phyloP scores from a whole-genome alignment of 106 monocot genomes.

The Triglochin maritima region DNA sequence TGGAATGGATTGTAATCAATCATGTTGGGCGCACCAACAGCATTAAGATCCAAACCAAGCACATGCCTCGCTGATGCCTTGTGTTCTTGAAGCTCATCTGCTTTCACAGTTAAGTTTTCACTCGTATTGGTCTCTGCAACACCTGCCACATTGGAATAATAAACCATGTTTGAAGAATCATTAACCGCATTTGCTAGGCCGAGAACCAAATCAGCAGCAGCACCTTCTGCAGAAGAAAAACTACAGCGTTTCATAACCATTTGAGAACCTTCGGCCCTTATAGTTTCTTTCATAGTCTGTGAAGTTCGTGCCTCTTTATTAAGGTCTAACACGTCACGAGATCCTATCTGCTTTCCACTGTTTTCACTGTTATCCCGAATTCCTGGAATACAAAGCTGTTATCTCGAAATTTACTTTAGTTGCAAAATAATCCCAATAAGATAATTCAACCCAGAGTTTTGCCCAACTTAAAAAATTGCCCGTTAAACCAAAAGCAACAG shows the following conservation, averaged over 20 bases:
- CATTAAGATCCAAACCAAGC: slow-evolving; percentile 12
- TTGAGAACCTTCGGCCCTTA: background rate
- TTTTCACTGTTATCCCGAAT: background rate
- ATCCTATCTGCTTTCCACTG: background rate
- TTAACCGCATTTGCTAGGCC: background rate
- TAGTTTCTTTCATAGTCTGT: background rate
- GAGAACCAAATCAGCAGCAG: background rate
- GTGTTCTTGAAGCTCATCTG: background rate
- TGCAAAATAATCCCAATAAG: background rate
- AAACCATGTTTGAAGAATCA: background rate
- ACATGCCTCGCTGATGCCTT: background rate
- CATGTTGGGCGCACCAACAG: background rate
- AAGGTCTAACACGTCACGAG: background rate
- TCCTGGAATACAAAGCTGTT: background rate
- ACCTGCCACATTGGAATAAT: background rate
- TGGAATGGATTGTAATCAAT: slow-evolving; percentile 50
- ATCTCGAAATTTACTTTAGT: background rate
- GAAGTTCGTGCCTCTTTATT: background rate
- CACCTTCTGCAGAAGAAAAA: background rate
- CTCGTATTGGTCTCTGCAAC: background rate
- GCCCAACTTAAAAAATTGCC: no score
- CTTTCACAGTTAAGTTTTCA: background rate
- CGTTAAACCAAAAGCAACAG: no score
- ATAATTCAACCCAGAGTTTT: background rate
- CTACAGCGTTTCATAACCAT: background rate